Evolutionary conservation across 1,284 basidiomycete species (phyloP).

Genomic region (Austroboletus rostrupii): DNA sequence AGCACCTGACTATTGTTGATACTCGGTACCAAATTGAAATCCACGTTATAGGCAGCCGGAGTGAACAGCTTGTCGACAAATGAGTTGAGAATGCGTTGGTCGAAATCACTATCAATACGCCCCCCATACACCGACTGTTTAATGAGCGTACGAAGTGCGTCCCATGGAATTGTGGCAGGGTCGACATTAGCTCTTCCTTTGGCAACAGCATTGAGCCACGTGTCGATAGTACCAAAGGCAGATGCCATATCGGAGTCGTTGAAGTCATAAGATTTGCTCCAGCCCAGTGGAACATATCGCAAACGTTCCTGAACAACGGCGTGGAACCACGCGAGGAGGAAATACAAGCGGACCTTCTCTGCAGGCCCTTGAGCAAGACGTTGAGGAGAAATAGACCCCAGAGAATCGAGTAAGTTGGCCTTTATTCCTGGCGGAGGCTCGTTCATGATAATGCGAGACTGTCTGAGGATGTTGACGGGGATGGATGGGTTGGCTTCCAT

Average conservation of each 20-base stretch:
- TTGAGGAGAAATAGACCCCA: slow-evolving; percentile 71
- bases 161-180: slow-evolving; percentile 89
- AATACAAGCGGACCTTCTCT: slow-evolving; percentile 88
- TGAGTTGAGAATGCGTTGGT: slow-evolving; percentile 85
- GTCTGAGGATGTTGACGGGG: slow-evolving; percentile 92
- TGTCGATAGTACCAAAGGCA: slow-evolving; percentile 86
- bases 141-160: slow-evolving; percentile 83
- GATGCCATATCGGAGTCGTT: slow-evolving; percentile 97
- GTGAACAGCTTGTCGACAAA: slow-evolving; percentile 91
- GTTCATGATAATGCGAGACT: slow-evolving; percentile 95
- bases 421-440: slow-evolving; percentile 95
- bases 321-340: slow-evolving; percentile 98
- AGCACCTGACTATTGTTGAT: slow-evolving; percentile 57
- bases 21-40: slow-evolving; percentile 82
- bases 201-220: slow-evolving; percentile 77
- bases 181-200: slow-evolving; percentile 89
- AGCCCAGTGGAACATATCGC: slow-evolving; percentile 91
- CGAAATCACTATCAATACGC: slow-evolving; percentile 89
- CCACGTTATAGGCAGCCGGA: slow-evolving; percentile 82
- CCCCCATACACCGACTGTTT: slow-evolving; percentile 96
- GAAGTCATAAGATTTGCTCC: slow-evolving; percentile 96
- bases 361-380: slow-evolving; percentile 79
- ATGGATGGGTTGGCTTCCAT: slow-evolving; percentile 94
- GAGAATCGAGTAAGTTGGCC: slow-evolving; percentile 88
- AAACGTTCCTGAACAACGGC: slow-evolving; percentile 93